Base-by-base conservation (phyloP, 2,329 filamentous ascomycete genomes). In the Penicillium hesseltinei region DNA sequence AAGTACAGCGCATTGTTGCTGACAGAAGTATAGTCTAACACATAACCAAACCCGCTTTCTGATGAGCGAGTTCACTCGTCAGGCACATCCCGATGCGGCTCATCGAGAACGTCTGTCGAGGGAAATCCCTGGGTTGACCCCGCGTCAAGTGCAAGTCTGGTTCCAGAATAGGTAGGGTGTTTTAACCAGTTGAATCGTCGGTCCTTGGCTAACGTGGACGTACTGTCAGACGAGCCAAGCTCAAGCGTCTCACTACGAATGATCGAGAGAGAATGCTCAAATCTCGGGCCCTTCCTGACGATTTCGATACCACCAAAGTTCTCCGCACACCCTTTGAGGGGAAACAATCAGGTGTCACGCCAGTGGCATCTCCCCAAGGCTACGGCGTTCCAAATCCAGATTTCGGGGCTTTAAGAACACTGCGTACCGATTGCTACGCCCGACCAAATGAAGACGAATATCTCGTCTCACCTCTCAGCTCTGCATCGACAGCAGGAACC, bases 31-130 rank as follows among this genome's bases (percentile, higher is more conserved):
- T 68, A 95, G 92, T 64, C 86, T 97, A 63, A 96, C 92, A 1
- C 92, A 97, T 74, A 93, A 94, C 68, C 93, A 97, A 81, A 97
- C 93, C n/a, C 88, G 93, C 15, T 97, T 96, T 69, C 80, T 97
- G 56, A 96, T 96, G 91, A 96, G 91, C 75, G 92, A 97, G 73
- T 97, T 97, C 70, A 90, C 92, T 56, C 92, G 94, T 67, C 92
- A 97, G 72, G 91, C 92, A 25, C 92, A 97, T 72, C 92, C 92
- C 8, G 92, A 97, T 76, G 92, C 92, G 40, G 90, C 90, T 46
- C 92, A 96, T 73, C 84, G 92, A 61, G 92, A 96, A 72, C 84
- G 91, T 46, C 80, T 97, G 38, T 93, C 92, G 4, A 82, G 89
- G 62, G 91, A 97, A 72, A 97, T 97, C 45, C 92, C 93, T 33